These are phyloP conservation scores for Pseudozyma pruni DNA, from an alignment of 1,284 basidiomycete genomes.

Conservation along the genomic window DNA sequence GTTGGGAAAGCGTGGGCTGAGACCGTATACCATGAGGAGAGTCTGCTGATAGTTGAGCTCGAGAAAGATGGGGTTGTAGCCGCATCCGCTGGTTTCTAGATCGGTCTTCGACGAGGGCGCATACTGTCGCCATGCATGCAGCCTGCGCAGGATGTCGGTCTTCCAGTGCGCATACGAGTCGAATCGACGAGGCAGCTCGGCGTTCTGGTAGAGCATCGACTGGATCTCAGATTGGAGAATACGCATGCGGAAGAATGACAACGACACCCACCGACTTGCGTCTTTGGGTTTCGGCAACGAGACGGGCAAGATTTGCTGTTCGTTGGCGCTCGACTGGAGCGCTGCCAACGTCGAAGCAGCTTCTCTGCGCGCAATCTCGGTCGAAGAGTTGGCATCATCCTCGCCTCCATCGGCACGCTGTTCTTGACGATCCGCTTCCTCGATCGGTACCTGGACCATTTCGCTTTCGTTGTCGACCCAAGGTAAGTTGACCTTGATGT, in stretches of 20 bases:
- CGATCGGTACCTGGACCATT: slow-evolving; percentile 28
- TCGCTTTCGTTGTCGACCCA: slow-evolving; percentile 39
- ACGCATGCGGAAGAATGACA: slow-evolving; percentile 52
- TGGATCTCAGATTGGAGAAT: slow-evolving; percentile 51
- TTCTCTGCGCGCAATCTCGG: slow-evolving; percentile 39
- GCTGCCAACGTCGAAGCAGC: slow-evolving; percentile 45
- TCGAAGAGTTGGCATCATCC: slow-evolving; percentile 31
- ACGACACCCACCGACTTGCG: slow-evolving; percentile 46
- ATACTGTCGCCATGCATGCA: slow-evolving; percentile 43
- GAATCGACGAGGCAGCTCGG: slow-evolving; percentile 50
- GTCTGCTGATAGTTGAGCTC: slow-evolving; percentile 55
- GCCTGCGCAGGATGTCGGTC: slow-evolving; percentile 40
- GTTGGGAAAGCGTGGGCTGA: slow-evolving; percentile 47
- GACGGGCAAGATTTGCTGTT: slow-evolving; percentile 15
- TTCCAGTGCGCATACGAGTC: slow-evolving; percentile 44
- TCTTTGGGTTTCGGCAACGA: slow-evolving; percentile 37
- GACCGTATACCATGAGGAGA: slow-evolving; percentile 48
- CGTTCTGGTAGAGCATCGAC: slow-evolving; percentile 44
- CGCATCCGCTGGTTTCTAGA: slow-evolving; percentile 40
- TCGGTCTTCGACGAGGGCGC: slow-evolving; percentile 44
- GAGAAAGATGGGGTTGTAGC: slow-evolving; percentile 53
- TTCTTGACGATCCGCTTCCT: slow-evolving; percentile 1
- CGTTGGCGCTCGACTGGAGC: slow-evolving; percentile 24
- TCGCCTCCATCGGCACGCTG: slow-evolving; percentile 11
- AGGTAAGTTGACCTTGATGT: slow-evolving; percentile 44